A percentile compares a stretch with the other conserved stretches of the same genome.
Conservation (phyloP, 495 filamentous ascomycete genomes). For the Aspergillus bridgeri region DNA sequence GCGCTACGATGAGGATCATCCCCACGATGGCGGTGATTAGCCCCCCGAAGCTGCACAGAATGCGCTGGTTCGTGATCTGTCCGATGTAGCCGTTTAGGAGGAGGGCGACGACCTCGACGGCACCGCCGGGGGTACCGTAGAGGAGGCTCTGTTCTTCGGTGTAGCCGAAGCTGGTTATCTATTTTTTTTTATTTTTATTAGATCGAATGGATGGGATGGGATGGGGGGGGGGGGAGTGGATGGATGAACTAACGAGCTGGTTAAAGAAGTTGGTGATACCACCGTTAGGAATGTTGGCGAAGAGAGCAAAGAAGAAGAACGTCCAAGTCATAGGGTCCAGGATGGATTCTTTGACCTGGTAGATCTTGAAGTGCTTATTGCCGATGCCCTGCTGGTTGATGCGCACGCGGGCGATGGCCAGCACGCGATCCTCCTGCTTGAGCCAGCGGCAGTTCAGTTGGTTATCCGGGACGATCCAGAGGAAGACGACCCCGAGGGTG, state of each 20-base stretch:
- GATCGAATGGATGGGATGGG: too few relatives aligned
- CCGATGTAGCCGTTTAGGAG: constrained; percentile 58
- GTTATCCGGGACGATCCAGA: constrained; percentile 64
- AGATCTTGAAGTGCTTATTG: constrained; percentile 64
- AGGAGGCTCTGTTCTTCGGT: constrained; percentile 60
- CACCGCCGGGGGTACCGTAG: constrained; percentile 63
- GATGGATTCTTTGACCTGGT: constrained; percentile 59
- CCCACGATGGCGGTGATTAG: constrained; percentile 43
- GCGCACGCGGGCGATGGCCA: constrained; percentile 59
- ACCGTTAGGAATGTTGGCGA: constrained; percentile 63
- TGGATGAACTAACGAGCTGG: constrained; percentile 40
- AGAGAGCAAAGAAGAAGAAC: constrained; percentile 59
- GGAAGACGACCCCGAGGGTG: constrained; percentile 53
- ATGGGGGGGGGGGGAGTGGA: constrained; percentile 4
- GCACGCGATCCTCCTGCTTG: constrained; percentile 55
- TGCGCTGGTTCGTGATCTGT: constrained; percentile 53
- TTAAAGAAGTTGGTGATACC: constrained; percentile 72
- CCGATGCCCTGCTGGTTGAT: constrained; percentile 66
- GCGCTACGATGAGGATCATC: constrained; percentile 62
- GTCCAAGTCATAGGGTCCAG: constrained; percentile 62
- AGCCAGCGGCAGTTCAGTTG: constrained; percentile 67
- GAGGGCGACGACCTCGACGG: constrained; percentile 61
- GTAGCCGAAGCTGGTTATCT: constrained; percentile 46
- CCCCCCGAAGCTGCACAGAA: constrained; percentile 44
- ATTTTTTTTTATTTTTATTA: neutral